Evolutionary conservation across 441 rosid species (phyloP), one percentile per base, ranked within the genome.

Genomic region (Macaranga tanarius): DNA sequence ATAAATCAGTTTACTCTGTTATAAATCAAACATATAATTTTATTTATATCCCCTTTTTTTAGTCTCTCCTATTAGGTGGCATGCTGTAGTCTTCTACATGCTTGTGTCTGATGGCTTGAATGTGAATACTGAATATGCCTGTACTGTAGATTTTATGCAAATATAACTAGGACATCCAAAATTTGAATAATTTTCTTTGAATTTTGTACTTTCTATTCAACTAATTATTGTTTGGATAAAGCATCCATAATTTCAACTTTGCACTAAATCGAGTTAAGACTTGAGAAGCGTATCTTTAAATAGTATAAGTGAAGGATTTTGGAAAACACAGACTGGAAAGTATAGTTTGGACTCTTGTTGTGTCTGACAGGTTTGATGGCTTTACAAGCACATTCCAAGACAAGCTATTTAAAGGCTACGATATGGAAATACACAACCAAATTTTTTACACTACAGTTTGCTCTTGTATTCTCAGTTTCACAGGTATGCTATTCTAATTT

Each of bases 381-480:
- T 95, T 95, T 82, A 95, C 99, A 23, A 95, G 99, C 84, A 94
- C 99, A 31, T 92, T 92, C 79, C 99, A 94, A 85, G 99, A 94
- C 82, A 94, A 94, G 76, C 80, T 95, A 75, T 95, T 95, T 64
- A 95, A 87, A 83, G 99, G 99, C 67, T 92, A 95, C 67, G 78
- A 95, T 73, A 95, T 92, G 99, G 99, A 91, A 78, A 95, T 95
- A 81, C 96, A 95, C 85, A 95, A 90, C 71, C 99, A 95, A 77
- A 95, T 95, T 82, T 95, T 95, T 86, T 95, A 95, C 83, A 95
- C 99, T 28, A 85, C 99, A 38, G 74, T 85, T 73, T 91, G 95
- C 80, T 95, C 99, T 42, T 92, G 91, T 79, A 56, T 86, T 74
- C 89, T 95, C 67, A 95, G 99, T 82, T 91, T 91, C 76, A 84